A percentile compares a stretch with the other conserved stretches of the same genome.
Evolutionary conservation across 106 monocot genomes (phyloP).

Genomic region (Amphibolis antarctica): DNA sequence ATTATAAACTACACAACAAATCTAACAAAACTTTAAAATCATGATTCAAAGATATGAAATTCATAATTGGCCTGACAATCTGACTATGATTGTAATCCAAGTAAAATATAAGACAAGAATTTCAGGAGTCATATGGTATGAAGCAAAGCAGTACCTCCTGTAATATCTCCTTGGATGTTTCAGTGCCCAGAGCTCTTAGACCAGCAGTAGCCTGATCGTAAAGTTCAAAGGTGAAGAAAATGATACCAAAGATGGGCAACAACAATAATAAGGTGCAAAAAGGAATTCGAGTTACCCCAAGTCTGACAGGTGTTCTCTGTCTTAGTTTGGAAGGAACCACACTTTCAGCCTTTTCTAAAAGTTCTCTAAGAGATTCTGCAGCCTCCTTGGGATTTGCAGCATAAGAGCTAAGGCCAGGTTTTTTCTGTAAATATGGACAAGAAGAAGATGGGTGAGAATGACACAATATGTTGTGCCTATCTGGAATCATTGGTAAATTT

Average conservation of each 20-base stretch:
- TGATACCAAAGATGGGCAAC: background rate
- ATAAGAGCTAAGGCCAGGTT: conserved; percentile 7
- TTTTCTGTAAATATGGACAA: background rate
- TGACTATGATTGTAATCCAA: too few species aligned
- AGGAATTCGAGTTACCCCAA: conserved; percentile 6
- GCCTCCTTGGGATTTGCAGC: conserved; percentile 7
- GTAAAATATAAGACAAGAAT: too few species aligned
- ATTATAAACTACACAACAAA: background rate
- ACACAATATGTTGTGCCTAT: too few species aligned
- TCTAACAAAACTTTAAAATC: background rate
- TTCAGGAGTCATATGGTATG: too few species aligned
- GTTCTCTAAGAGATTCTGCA: conserved; percentile 5
- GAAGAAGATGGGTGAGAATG: background rate
- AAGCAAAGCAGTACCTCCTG: conserved; percentile 39
- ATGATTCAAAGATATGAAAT: too few species aligned
- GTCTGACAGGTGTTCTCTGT: conserved; percentile 4
- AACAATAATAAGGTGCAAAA: background rate
- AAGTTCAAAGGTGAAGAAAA: background rate
- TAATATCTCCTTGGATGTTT: conserved; percentile 63
- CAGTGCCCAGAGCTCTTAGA: conserved; percentile 59
- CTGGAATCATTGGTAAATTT: too few species aligned
- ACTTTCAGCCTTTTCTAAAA: conserved; percentile 9
- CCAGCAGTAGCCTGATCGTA: conserved; percentile 72
- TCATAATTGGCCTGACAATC: too few species aligned
- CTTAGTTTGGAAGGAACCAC: conserved; percentile 9